Conservation (phyloP, 805 yeast genomes). For the Starmerella vaccinii region DNA sequence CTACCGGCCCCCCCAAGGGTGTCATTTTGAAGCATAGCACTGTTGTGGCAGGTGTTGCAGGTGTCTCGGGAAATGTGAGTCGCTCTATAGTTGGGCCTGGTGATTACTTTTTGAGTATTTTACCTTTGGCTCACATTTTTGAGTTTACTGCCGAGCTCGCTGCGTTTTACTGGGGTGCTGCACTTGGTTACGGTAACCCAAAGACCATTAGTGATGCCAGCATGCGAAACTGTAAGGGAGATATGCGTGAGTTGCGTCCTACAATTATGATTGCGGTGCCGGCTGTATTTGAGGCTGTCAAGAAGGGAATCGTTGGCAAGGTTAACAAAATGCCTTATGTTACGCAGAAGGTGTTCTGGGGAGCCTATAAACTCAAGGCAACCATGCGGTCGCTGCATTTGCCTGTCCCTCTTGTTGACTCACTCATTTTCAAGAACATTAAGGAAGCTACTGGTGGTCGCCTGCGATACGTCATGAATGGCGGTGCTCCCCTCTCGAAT, state of each 20-base stretch:
- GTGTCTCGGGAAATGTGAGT: slow-evolving; percentile 57
- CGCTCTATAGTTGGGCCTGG: slow-evolving; percentile 39
- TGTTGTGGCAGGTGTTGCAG: slow-evolving; percentile 77
- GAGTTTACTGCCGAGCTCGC: slow-evolving; percentile 81
- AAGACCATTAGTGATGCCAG: slow-evolving; percentile 80
- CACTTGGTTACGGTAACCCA: slow-evolving; percentile 82
- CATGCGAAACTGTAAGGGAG: slow-evolving; percentile 77
- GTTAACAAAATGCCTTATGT: slow-evolving; percentile 54
- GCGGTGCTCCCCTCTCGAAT: slow-evolving; percentile 80
- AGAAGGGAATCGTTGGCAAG: slow-evolving; percentile 80
- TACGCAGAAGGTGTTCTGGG: slow-evolving; percentile 79
- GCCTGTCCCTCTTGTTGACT: slow-evolving; percentile 70
- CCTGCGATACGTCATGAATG: slow-evolving; percentile 62
- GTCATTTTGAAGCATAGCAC: slow-evolving; percentile 58
- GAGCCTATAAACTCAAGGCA: slow-evolving; percentile 66
- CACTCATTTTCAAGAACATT: slow-evolving; percentile 70
- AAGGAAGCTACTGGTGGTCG: slow-evolving; percentile 93
- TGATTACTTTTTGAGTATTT: slow-evolving; percentile 75
- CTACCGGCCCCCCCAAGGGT: slow-evolving; percentile 80
- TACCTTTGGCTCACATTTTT: slow-evolving; percentile 94
- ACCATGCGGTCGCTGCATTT: slow-evolving; percentile 52
- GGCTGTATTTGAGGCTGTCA: slow-evolving; percentile 93
- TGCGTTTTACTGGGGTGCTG: slow-evolving; percentile 79
- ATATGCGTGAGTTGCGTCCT: slow-evolving; percentile 76
- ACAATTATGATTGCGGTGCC: slow-evolving; percentile 97